These are phyloP conservation scores for Stylosanthes scabra DNA, from an alignment of 331 rosid species.

Conservation along the genomic window DNA sequence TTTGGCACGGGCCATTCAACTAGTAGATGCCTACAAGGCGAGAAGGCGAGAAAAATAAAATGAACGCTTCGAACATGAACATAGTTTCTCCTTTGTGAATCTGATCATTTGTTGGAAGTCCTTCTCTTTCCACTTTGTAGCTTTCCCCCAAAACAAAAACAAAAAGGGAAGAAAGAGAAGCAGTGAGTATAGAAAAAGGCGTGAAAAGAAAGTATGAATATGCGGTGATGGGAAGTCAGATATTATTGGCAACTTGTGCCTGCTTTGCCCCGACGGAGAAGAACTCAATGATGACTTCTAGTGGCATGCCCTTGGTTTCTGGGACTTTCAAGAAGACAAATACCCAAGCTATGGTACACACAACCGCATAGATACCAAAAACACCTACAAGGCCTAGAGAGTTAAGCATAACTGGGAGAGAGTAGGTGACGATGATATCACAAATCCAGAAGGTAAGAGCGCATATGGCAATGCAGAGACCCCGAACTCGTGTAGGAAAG, in stretches of 20 bases:
- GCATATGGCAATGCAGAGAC: constrained; percentile 86
- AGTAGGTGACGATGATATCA: constrained; percentile 83
- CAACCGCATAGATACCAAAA: constrained; percentile 77
- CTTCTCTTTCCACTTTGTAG: background rate
- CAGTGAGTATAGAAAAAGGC: background rate
- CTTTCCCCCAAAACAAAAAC: background rate
- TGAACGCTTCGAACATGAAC: too few relatives aligned
- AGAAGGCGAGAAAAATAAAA: too few relatives aligned
- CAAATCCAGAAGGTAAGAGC: constrained; percentile 89
- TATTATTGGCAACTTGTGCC: constrained; percentile 44
- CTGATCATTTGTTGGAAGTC: background rate
- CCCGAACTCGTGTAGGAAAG: constrained; percentile 86
- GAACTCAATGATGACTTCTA: constrained; percentile 85
- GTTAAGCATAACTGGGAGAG: constrained; percentile 83
- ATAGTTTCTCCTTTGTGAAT: too few relatives aligned
- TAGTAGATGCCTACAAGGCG: too few relatives aligned
- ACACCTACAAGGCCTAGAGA: constrained; percentile 82
- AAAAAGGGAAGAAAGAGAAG: constrained; percentile 6
- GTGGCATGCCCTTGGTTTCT: constrained; percentile 95
- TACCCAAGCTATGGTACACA: constrained; percentile 71
- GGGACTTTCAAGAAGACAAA: constrained; percentile 84
- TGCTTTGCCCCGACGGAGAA: constrained; percentile 84
- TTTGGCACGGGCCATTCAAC: too few relatives aligned
- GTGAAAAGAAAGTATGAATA: constrained; percentile 36
- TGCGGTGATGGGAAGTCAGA: constrained; percentile 34